Evolutionary conservation across 2,329 filamentous ascomycete species (phyloP), one percentile per base, ranked within the genome.

Genomic region (Trichoderma sp.): DNA sequence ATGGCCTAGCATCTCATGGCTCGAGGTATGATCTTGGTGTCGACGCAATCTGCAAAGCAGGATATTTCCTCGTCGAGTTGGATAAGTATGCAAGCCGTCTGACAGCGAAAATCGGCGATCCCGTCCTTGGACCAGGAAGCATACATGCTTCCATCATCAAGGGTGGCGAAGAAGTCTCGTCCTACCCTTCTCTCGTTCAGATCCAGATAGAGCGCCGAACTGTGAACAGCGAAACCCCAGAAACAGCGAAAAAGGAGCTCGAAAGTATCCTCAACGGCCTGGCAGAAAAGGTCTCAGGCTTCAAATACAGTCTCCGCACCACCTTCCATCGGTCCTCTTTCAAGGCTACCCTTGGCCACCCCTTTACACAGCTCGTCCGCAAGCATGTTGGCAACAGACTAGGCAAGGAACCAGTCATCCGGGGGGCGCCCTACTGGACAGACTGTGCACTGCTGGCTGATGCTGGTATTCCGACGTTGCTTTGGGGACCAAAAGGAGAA

Each of bases 141-240:
- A 73, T 85, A 4, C 84, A 86, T 56, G 83, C 81, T 5, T 81
- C 81, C 0, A 69, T 83, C 6, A 82, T 86, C 52, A 77, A 77
- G 13, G 84, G 84, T 1, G 84, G 84, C 0, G 82, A 86, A 64
- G 85, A 86, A 60, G 75, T 77, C 0, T 84, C 84, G 0, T 85
- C 82, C 0, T 87, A 87, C 60, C 83, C 84, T 0, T 81, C 78
- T 74, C 75, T n/a, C 85, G 84, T 73, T 83, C 77, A 17, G 0
- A 75, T 86, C 19, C 80, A 79, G 0, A 60, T 86, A 1, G 84
- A 87, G 68, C 78, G 82, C 6, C 80, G 84, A 8, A 86, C 83
- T 0, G 71, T 86, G 0, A 74, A 81, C 2, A 78, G 76, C 4
- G 82, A 86, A 71, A 81, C 80, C 0, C 68, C 74, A 0, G 73